Base-by-base conservation (phyloP, 768 basidiomycete species). In the Lactarius evosmus region DNA sequence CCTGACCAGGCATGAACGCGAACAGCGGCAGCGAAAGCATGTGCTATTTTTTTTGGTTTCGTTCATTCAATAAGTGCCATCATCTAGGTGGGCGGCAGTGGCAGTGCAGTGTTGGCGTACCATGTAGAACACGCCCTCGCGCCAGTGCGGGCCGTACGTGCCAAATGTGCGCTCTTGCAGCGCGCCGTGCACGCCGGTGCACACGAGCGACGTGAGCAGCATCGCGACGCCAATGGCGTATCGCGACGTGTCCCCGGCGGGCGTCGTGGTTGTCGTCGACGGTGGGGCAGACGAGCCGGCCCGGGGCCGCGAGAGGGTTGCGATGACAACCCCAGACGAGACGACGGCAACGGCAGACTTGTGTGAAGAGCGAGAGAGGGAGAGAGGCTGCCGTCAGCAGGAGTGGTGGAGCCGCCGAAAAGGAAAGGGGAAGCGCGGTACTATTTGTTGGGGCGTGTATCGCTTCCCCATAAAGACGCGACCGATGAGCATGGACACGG, bases 51-150 rank as follows among this genome's bases (percentile, higher is more conserved):
- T 33, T 34, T 25, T 22, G 17, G 27, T 51, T 51, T 40, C 30
- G 4, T 44, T 16, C 9, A 44, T 19, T n/a, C n/a, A n/a, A n/a
- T n/a, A n/a, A n/a, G n/a, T n/a, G n/a, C n/a, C n/a, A n/a, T n/a
- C n/a, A n/a, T n/a, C n/a, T n/a, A n/a, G n/a, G n/a, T n/a, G n/a
- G n/a, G n/a, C n/a, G n/a, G n/a, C n/a, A n/a, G n/a, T n/a, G n/a
- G n/a, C n/a, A n/a, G n/a, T n/a, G n/a, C n/a, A n/a, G n/a, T n/a
- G n/a, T n/a, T n/a, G n/a, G 65, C 81, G 53, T 71, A 93, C 91
- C 34, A 87, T 89, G 72, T 93, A 95, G 71, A 95, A 93, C 3
- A 93, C 79, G 3, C 86, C 87, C 74, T 93, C 93, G 69, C 82
- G 84, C 93, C 93, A 95, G 67, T 81, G 84, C 0, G 87, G 86